A percentile compares a stretch with the other conserved stretches of the same genome.
phyloP scores from a whole-genome alignment of 78 protist species.

The slime mould (Dictyostelium discoideum) region dicty_2.7 NC_007088.5:1927001-1927500 shows the following conservation, averaged over 20 bases:
- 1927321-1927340: slow-evolving; percentile 40
- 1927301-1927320: slow-evolving; percentile 15
- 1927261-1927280: not conserved
- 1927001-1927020: slow-evolving; percentile 10
- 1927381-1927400: not conserved
- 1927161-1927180: slow-evolving; percentile 49
- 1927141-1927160: slow-evolving; percentile 17
- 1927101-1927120: slow-evolving; percentile 59
- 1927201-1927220: not conserved
- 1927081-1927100: slow-evolving; percentile 66
- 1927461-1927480: not conserved
- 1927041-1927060: slow-evolving; percentile 32
- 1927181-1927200: slow-evolving; percentile 33
- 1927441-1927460: not conserved
- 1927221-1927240: not conserved
- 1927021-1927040: not conserved
- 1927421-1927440: not conserved
- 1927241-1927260: not conserved
- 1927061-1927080: slow-evolving; percentile 26
- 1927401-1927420: not conserved
- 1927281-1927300: not conserved
- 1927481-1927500: slow-evolving; percentile 16
- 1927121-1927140: slow-evolving; percentile 59
- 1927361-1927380: not conserved
- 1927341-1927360: slow-evolving; percentile 53